A percentile compares a stretch with the other conserved stretches of the same genome.
Evolutionary conservation across 1,139 yeast genomes (phyloP).

Genomic region (Nakaseomyces bracarensis): DNA sequence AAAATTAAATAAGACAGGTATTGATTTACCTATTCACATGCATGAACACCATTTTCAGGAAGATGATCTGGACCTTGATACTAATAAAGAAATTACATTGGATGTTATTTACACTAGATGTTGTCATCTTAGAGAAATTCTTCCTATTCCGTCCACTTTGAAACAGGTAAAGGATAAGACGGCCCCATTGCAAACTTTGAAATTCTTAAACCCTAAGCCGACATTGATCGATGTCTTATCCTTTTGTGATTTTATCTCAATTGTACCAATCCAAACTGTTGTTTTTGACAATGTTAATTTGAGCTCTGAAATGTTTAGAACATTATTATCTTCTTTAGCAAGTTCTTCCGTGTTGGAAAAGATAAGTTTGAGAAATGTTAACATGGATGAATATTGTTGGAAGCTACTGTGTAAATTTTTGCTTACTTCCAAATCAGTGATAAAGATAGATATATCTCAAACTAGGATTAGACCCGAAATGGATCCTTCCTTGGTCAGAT

Average conservation of each 20-base stretch:
- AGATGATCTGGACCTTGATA: constrained; percentile 14
- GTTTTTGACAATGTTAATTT: constrained; percentile 78
- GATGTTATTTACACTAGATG: constrained; percentile 67
- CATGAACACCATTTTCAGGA: constrained; percentile 52
- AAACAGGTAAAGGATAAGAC: constrained; percentile 68
- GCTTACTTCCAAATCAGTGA: constrained; percentile 46
- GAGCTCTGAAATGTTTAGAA: constrained; percentile 70
- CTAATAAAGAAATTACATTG: constrained; percentile 38
- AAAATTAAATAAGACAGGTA: constrained; percentile 34
- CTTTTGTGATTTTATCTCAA: constrained; percentile 77
- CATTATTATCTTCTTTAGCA: constrained; percentile 55
- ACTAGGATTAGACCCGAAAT: constrained; percentile 52
- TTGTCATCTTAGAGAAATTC: constrained; percentile 63
- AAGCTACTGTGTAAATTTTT: constrained; percentile 62
- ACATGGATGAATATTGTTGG: constrained; percentile 71
- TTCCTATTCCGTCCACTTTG: constrained; percentile 69
- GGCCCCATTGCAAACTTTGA: constrained; percentile 67
- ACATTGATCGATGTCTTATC: constrained; percentile 83
- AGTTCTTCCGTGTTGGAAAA: constrained; percentile 55
- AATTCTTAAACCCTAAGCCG: constrained; percentile 81
- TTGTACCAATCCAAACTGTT: constrained; percentile 70
- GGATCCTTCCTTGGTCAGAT: constrained; percentile 45
- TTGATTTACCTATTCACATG: constrained; percentile 56
- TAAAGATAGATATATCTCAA: constrained; percentile 69
- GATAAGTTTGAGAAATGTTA: constrained; percentile 68